Base-by-base conservation (phyloP, 257 asterid species). In the Solanum medicagineum region DNA sequence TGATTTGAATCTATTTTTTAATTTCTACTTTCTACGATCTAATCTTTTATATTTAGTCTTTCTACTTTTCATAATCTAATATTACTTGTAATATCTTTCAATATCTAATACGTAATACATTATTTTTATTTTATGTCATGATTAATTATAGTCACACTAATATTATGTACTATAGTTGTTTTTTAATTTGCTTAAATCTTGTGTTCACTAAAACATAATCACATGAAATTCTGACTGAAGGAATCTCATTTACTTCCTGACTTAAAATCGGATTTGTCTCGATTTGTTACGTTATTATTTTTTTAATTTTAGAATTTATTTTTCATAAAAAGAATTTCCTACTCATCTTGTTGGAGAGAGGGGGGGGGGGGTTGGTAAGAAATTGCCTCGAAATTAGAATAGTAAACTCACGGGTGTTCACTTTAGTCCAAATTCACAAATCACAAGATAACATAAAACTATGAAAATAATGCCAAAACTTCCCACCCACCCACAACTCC, bases 331-430 rank as follows among this genome's bases (percentile, higher is more conserved):
- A 68, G 32, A 42, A 29, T 16, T 5, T 14, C 1, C 3, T n/a
- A 8, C 40, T 29, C 0, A 22, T 24, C 2, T 29, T 13, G 8
- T 29, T 0, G 2, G 2, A 17, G 7, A 29, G 32, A 26, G 7
- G 29, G 4, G 19, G 5, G 20, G 0, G 1, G 0, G 2, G 6
- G 6, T 1, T 22, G 19, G 10, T 5, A 1, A 0, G 59, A 15
- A 49, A 17, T 3, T 51, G 3, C 83, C 63, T 77, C 63, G 83
- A 77, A 51, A 49, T 77, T 51, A 44, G 45, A 51, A 15, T 26
- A 16, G 9, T 45, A 24, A 74, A 75, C 1, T 77, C 83, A 77
- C 63, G 82, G 82, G 83, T 77, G 83, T 8, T 68, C 26, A 77
- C 63, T 26, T 77, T 51, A 8, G 83, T 77, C 83, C 83, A 24